A percentile compares a stretch with the other conserved stretches of the same genome.
Conservation (phyloP, 306 rosid genomes). For the Pyrus pyrifolia region DNA sequence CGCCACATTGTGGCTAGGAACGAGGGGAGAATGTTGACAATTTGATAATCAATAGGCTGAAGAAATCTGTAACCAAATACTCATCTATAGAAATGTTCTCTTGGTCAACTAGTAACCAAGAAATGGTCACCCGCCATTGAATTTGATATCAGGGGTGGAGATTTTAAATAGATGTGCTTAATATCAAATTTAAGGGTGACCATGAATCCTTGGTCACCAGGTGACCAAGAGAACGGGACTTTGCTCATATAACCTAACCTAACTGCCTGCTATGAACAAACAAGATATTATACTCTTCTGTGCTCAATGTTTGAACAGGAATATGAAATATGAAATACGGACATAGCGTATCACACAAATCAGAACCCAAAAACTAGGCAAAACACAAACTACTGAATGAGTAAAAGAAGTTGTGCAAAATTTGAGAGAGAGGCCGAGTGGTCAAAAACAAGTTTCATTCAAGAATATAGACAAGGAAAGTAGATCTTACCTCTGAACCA, state of each 20-base stretch:
- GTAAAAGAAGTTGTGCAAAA: not conserved
- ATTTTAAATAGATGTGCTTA: not conserved
- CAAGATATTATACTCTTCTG: not conserved
- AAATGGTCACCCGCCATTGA: not conserved
- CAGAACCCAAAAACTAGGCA: not conserved
- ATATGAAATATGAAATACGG: not conserved
- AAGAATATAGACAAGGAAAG: conserved; percentile 4
- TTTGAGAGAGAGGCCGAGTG: not conserved
- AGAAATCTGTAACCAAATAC: not conserved
- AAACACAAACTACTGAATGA: not conserved
- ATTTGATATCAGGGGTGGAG: not conserved
- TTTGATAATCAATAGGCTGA: not conserved
- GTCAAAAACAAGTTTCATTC: not conserved
- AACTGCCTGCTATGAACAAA: not conserved
- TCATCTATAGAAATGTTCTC: not conserved
- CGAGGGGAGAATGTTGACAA: not conserved
- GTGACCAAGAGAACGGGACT: not conserved
- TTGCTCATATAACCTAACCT: not conserved
- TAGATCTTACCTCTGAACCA: conserved; percentile 74
- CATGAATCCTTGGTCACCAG: not conserved
- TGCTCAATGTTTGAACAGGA: not conserved
- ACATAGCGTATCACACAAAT: not conserved
- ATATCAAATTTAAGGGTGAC: not conserved
- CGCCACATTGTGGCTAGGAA: not conserved
- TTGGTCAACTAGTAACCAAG: not conserved